Conservation (phyloP, 2,329 filamentous ascomycete genomes). For the Celoporthe dispersa region DNA sequence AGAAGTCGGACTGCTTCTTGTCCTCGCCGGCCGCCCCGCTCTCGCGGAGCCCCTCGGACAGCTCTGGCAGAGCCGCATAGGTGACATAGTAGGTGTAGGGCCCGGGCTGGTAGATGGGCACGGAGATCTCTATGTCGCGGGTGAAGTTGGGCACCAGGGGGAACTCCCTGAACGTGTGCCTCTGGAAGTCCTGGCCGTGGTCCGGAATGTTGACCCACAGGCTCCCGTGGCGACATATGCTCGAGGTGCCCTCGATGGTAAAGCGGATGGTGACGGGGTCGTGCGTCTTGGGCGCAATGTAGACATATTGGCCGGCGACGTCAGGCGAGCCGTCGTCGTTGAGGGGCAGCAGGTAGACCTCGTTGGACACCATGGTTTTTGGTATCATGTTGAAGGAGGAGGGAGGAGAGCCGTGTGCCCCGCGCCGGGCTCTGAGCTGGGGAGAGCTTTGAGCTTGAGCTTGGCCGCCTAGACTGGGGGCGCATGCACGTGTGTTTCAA, state of each 20-base stretch:
- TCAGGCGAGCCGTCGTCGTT: constrained; percentile 93
- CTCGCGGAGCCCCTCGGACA: constrained; percentile 60
- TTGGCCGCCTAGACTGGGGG: constrained; percentile 9
- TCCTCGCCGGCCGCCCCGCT: constrained; percentile 50
- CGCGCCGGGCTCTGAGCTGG: constrained; percentile 20
- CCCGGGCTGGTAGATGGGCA: constrained; percentile 81
- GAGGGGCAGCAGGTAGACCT: constrained; percentile 87
- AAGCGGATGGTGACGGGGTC: constrained; percentile 84
- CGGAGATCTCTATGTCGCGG: constrained; percentile 84
- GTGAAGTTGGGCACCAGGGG: constrained; percentile 93
- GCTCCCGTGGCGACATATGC: constrained; percentile 91
- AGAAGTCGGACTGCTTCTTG: constrained; percentile 72
- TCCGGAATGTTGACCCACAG: constrained; percentile 96
- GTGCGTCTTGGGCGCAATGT: constrained; percentile 75
- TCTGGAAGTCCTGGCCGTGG: constrained; percentile 73
- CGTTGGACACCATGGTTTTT: constrained; percentile 65
- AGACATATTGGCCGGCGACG: constrained; percentile 88
- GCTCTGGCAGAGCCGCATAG: constrained; percentile 83
- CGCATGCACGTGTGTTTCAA: constrained; percentile 26
- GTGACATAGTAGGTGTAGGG: constrained; percentile 95
- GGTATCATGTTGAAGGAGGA: constrained; percentile 55
- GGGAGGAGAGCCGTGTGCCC: constrained; percentile 22
- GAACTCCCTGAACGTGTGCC: constrained; percentile 82
- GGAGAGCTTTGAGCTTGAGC: neutral
- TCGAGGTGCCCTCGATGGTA: constrained; percentile 91